A percentile compares a stretch with the other conserved stretches of the same genome.
Evolutionary conservation across 208 protist genomes (phyloP).

Genomic region (Trypanosoma melophagium): DNA sequence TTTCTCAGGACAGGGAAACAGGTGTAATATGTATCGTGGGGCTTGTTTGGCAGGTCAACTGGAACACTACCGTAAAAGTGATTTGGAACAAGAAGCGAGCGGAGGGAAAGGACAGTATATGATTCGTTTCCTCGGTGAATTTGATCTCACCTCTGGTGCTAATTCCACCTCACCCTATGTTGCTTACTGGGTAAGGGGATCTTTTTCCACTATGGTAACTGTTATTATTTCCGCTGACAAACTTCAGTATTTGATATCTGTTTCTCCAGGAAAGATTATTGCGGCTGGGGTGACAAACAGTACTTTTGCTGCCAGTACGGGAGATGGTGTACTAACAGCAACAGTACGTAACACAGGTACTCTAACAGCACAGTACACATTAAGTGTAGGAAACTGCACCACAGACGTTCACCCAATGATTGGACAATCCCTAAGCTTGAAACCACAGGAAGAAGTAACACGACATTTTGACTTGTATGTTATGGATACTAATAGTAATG

Average conservation of each 20-base stretch:
- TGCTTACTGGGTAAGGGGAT: conserved; percentile 40
- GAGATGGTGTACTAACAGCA: conserved; percentile 54
- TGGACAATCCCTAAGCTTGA: conserved; percentile 49
- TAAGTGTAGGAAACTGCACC: conserved; percentile 48
- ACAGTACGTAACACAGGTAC: conserved; percentile 64
- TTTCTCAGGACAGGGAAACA: conserved; percentile 71
- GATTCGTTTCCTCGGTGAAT: conserved; percentile 46
- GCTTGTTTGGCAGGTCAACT: conserved; percentile 83
- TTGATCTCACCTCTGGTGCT: conserved; percentile 9
- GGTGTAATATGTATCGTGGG: conserved; percentile 54
- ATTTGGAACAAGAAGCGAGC: conserved; percentile 40
- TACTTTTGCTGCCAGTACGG: conserved; percentile 33
- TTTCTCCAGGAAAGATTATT: conserved; percentile 65
- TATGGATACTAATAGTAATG: conserved; percentile 27
- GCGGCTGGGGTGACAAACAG: conserved; percentile 34
- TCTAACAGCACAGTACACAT: conserved; percentile 50
- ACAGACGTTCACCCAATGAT: conserved; percentile 55
- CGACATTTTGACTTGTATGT: conserved; percentile 51
- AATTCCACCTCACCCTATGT: conserved; percentile 41
- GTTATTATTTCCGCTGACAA: conserved; percentile 75
- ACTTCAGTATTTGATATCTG: conserved; percentile 66
- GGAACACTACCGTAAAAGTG: conserved; percentile 66
- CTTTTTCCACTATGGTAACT: conserved; percentile 59
- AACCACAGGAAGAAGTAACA: conserved; percentile 19
- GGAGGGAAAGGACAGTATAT: conserved; percentile 60